phyloP scores from a whole-genome alignment of 495 filamentous ascomycete species.

The Talaromyces stipitatus region DNA sequence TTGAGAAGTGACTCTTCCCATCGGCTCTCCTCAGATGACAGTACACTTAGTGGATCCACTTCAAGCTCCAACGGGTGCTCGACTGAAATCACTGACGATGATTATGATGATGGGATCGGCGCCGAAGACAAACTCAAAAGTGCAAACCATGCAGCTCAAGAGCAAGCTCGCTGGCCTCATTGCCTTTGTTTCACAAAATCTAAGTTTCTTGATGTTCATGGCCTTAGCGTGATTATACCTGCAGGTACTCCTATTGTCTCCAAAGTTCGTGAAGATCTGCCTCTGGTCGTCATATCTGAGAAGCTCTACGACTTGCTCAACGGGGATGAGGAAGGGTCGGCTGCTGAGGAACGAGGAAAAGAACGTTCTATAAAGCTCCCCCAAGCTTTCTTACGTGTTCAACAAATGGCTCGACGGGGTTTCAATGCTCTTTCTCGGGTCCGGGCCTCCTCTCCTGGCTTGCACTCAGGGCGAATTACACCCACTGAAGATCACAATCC shows the following conservation, averaged over 20 bases:
- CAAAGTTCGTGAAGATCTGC: conserved; percentile 32
- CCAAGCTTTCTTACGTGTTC: conserved; percentile 27
- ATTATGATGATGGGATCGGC: conserved; percentile 25
- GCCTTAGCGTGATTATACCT: conserved; percentile 14
- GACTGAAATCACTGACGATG: conserved; percentile 11
- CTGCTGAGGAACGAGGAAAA: conserved; percentile 13
- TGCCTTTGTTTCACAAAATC: conserved; percentile 12
- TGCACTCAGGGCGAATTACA: conserved; percentile 52
- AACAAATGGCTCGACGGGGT: conserved; percentile 34
- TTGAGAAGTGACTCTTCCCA: conserved; percentile 17
- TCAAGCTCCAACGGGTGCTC: conserved; percentile 24
- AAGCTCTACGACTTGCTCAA: conserved; percentile 25
- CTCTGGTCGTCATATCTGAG: conserved; percentile 31
- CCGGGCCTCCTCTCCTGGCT: conserved; percentile 27
- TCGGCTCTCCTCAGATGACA: conserved; percentile 21
- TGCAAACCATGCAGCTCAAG: conserved; percentile 16
- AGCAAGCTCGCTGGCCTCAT: conserved; percentile 27
- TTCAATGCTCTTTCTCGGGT: conserved; percentile 28
- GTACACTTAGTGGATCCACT: conserved; percentile 23
- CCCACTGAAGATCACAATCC: conserved; percentile 52
- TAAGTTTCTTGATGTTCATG: conserved; percentile 24
- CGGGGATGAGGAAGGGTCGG: conserved; percentile 26
- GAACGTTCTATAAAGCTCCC: conserved; percentile 20
- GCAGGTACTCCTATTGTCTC: conserved; percentile 20
- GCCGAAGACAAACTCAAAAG: conserved; percentile 21